phyloP scores from a whole-genome alignment of 176 grass and related monocot species.

The Carex kokanica region DNA sequence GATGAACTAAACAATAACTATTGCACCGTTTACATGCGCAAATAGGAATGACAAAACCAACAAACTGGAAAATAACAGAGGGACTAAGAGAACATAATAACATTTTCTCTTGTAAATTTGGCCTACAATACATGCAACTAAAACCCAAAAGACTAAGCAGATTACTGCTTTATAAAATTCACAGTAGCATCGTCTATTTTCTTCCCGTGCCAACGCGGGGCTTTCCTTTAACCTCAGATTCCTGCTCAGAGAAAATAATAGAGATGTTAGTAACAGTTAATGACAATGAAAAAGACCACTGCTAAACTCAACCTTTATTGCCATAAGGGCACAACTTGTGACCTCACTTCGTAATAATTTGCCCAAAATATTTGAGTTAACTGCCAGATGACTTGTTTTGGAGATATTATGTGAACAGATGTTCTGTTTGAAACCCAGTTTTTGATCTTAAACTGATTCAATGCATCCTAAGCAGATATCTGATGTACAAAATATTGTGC shows the following conservation, averaged over 20 bases:
- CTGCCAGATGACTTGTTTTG: neutral
- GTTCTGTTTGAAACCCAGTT: neutral
- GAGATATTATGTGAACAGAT: neutral
- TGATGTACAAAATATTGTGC: neutral
- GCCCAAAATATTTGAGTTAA: neutral
- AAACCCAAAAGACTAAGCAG: neutral
- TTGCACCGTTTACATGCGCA: conserved; percentile 1
- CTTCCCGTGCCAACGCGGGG: conserved; percentile 59
- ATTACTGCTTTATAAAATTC: neutral
- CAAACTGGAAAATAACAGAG: neutral
- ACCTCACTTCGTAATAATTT: neutral
- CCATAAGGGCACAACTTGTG: neutral
- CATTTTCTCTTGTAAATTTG: neutral
- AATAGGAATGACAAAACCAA: neutral
- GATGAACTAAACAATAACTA: neutral
- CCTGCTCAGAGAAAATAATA: conserved; percentile 36
- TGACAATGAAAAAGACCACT: neutral
- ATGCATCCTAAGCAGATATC: neutral
- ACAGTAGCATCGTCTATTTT: conserved; percentile 20
- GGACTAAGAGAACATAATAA: neutral
- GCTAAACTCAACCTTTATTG: neutral
- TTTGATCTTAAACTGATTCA: neutral
- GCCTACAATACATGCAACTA: conserved; percentile 11
- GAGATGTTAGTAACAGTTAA: neutral
- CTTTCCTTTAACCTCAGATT: conserved; percentile 92